These are phyloP conservation scores for Cutaneotrichosporon cutaneum DNA, from an alignment of 1,284 basidiomycete species.

Conservation along the genomic window DNA sequence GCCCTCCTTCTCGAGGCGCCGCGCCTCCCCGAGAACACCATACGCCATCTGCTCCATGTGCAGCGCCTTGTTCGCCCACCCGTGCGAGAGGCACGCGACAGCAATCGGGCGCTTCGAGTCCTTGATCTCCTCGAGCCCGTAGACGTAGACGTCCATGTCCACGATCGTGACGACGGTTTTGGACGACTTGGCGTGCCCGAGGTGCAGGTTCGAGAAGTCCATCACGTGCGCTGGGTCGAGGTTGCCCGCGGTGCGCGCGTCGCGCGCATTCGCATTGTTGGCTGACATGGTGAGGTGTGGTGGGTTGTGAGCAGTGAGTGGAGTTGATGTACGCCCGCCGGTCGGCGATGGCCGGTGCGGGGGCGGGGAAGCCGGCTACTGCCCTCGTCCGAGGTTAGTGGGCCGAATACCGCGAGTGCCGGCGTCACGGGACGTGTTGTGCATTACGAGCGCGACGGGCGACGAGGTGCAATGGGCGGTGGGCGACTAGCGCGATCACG, in stretches of 20 bases:
- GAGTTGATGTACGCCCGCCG: background rate
- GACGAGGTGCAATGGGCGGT: too few relatives aligned
- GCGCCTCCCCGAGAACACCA: constrained; percentile 37
- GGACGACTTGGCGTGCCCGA: constrained; percentile 25
- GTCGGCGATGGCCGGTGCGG: constrained; percentile 7
- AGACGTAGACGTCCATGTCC: constrained; percentile 43
- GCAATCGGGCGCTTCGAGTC: constrained; percentile 31
- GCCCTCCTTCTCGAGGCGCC: constrained; percentile 10
- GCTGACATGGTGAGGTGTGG: background rate
- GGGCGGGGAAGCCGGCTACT: background rate
- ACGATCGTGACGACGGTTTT: constrained; percentile 29
- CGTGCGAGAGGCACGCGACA: constrained; percentile 44
- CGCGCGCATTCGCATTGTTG: background rate
- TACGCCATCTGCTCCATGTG: constrained; percentile 39
- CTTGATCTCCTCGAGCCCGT: constrained; percentile 45
- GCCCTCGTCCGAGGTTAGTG: background rate
- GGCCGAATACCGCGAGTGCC: background rate
- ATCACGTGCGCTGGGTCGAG: constrained; percentile 23
- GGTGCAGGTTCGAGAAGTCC: constrained; percentile 37
- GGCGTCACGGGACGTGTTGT: background rate
- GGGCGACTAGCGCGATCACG: too few relatives aligned
- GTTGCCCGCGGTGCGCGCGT: background rate
- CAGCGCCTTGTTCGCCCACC: constrained; percentile 37
- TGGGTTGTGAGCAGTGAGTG: background rate
- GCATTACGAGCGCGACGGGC: background rate